Conservation (phyloP, 2,329 filamentous ascomycete species). For the Ophiosphaerella korrae region DNA sequence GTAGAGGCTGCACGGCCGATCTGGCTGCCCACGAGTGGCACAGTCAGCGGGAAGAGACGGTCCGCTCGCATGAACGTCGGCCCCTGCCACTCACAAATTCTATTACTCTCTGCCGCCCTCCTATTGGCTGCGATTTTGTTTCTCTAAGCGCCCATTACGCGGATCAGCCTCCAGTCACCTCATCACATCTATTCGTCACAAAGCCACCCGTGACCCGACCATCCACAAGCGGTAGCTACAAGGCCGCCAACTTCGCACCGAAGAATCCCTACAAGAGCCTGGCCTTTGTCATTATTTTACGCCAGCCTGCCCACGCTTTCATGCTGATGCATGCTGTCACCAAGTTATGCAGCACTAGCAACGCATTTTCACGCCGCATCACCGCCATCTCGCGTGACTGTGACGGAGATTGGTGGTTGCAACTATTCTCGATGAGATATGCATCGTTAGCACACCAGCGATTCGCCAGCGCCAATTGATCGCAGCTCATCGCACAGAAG, state of each 20-base stretch:
- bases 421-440: constrained; percentile 5
- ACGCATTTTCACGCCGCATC: constrained; percentile 14
- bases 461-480: too few relatives aligned
- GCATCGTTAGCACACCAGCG: background rate
- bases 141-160: constrained; percentile 19
- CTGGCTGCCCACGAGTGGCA: constrained; percentile 23
- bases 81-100: constrained; percentile 17
- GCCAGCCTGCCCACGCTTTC: constrained; percentile 13
- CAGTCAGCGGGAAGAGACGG: constrained; percentile 28
- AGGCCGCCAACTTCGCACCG: background rate
- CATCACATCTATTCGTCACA: constrained; percentile 11
- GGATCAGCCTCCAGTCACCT: constrained; percentile 14
- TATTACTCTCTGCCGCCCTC: background rate
- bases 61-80: constrained; percentile 27
- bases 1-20: constrained; percentile 1
- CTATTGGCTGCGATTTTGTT: constrained; percentile 13
- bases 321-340: constrained; percentile 19
- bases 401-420: constrained; percentile 14
- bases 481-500: too few relatives aligned
- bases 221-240: background rate
- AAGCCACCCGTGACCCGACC: constrained; percentile 2
- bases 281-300: constrained; percentile 18
- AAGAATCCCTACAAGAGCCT: constrained; percentile 8
- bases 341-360: constrained; percentile 12
- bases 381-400: constrained; percentile 12